phyloP scores from a whole-genome alignment of 805 yeast genomes.

The Saccharomyces paradoxus region DNA sequence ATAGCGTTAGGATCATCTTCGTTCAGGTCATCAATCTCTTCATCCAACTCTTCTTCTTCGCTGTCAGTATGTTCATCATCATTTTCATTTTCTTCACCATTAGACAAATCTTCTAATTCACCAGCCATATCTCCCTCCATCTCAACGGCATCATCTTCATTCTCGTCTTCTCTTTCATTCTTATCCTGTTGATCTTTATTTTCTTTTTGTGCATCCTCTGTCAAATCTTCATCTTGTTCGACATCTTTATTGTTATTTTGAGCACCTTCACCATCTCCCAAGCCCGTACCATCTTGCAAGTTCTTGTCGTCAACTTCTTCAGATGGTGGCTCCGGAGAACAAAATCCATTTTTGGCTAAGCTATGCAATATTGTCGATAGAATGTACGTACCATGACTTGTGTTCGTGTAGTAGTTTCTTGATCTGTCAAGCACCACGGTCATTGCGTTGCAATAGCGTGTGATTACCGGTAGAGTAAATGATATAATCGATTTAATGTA shows the following conservation, averaged over 20 bases:
- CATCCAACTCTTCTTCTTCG: slow-evolving; percentile 69
- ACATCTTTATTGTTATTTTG: slow-evolving; percentile 72
- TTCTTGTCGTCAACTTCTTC: slow-evolving; percentile 57
- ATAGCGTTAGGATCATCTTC: slow-evolving; percentile 90
- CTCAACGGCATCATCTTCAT: slow-evolving; percentile 72
- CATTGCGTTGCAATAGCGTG: slow-evolving; percentile 49
- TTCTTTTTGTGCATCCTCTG: slow-evolving; percentile 67
- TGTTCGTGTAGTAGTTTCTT: slow-evolving; percentile 41
- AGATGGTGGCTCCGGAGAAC: slow-evolving; percentile 76
- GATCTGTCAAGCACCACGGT: slow-evolving; percentile 37
- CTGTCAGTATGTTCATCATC: slow-evolving; percentile 42
- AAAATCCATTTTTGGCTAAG: slow-evolving; percentile 76
- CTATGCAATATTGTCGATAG: slow-evolving; percentile 48
- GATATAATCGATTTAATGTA: slow-evolving; percentile 41
- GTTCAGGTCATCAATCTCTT: slow-evolving; percentile 80
- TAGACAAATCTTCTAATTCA: slow-evolving; percentile 69
- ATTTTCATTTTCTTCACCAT: slow-evolving; percentile 52
- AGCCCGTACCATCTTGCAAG: slow-evolving; percentile 78
- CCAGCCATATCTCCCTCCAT: slow-evolving; percentile 98
- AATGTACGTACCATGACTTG: slow-evolving; percentile 54
- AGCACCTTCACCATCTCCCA: slow-evolving; percentile 91
- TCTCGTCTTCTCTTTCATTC: slow-evolving; percentile 38
- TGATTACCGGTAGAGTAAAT: slow-evolving; percentile 55
- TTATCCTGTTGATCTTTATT: slow-evolving; percentile 65
- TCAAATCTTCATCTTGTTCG: slow-evolving; percentile 84